phyloP scores from a whole-genome alignment of 225 moss, liverwort and hornwort genomes.

The Polytrichum formosum region DNA sequence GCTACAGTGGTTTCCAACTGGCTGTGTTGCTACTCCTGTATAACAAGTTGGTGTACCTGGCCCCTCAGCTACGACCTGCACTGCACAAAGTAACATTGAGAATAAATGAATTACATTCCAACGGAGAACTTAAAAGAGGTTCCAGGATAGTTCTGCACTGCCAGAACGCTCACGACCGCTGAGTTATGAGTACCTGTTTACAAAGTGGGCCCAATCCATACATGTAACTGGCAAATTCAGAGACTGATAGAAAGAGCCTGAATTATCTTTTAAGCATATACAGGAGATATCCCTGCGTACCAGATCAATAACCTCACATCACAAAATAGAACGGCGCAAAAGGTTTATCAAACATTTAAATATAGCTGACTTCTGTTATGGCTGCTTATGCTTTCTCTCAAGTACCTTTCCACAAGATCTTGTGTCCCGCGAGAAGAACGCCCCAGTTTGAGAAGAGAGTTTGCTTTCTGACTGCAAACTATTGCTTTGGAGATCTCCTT shows the following conservation, averaged over 20 bases:
- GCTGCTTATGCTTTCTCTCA: neutral
- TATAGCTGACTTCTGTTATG: too few relatives aligned
- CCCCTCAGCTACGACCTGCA: slow-evolving; percentile 1
- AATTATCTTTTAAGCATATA: too few relatives aligned
- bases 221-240: too few relatives aligned
- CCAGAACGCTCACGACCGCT: neutral
- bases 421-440: neutral
- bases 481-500: neutral
- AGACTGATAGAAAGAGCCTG: too few relatives aligned
- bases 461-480: slow-evolving; percentile 4
- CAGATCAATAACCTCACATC: too few relatives aligned
- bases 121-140: neutral
- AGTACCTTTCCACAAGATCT: slow-evolving; percentile 1
- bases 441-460: neutral
- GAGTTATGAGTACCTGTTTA: too few relatives aligned
- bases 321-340: too few relatives aligned
- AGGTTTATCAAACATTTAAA: too few relatives aligned
- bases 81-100: slow-evolving; percentile 3
- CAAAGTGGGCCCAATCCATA: too few relatives aligned
- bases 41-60: neutral
- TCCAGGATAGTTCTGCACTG: neutral
- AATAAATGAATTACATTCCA: neutral
- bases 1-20: neutral
- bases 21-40: neutral
- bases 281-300: too few relatives aligned